Evolutionary conservation across 2,329 filamentous ascomycete genomes (phyloP), one percentile per base, ranked within the genome.

Genomic region (Didymella arachidicola): DNA sequence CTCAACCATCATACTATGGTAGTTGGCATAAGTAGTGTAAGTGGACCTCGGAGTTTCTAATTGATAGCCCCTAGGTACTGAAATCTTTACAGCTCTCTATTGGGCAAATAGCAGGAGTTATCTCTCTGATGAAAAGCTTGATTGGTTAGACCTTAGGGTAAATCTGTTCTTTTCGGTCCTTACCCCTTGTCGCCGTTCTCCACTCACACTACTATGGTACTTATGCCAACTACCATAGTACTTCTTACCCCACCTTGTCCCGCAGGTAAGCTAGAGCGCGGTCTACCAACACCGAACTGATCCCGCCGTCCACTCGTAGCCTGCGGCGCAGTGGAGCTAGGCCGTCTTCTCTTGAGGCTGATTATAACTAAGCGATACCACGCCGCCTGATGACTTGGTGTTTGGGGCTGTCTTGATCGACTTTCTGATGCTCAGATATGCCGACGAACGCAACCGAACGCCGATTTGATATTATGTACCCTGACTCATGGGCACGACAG

Each of bases 201-300:
- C 22, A 22, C 22, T 3, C 3, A 22, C 22, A 22, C 22, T 22
- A 22, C n/a, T n/a, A n/a, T n/a, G n/a, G n/a, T n/a, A n/a, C 22
- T 22, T 22, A 22, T 22, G 22, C 22, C 22, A 22, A 2, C 1
- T 22, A 22, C 22, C 22, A 22, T n/a, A n/a, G n/a, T 49, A 59
- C 14, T n/a, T 14, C 3, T 8, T 53, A 60, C 56, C 59, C 63
- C 53, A 60, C 53, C 63, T 67, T 57, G 53, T 57, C 53, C 60
- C 59, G 55, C 42, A 53, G 38, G 16, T 25, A 41, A 12, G 34
- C 47, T 30, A 51, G 38, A 42, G 49, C 44, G 38, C 38, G 10
- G 41, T 27, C 41, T 26, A 11, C 22, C 27, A 25, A 26, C 11
- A 42, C 39, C 10, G 26, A 42, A 42, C 11, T 10, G 25, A 43